Evolutionary conservation across 768 basidiomycete species (phyloP), one percentile per base, ranked within the genome.

Genomic region (Boletus tylopilopsis): DNA sequence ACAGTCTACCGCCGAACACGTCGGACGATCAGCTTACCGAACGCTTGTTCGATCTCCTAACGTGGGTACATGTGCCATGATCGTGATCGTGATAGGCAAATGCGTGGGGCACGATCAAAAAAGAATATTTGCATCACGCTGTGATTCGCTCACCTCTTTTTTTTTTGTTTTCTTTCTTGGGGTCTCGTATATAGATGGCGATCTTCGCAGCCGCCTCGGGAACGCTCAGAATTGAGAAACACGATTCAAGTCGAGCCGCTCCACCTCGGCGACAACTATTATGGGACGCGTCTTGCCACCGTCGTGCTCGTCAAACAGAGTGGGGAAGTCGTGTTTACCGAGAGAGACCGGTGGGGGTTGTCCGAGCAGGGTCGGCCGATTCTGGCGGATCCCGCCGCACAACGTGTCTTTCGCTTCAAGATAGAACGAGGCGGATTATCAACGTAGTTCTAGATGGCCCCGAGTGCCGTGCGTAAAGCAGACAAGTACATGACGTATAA

Each of bases 241-340:
- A 82, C 85, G n/a, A 74, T 90, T 5, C 75, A 79, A 22, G 82
- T 85, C 40, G 65, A 71, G 27, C 85, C 86, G n/a, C 22, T 85
- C 22, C 55, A 52, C 24, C 1, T 42, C 18, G 40, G 35, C 3
- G 18, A 60, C 49, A 47, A 27, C 22, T 63, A 62, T 51, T 89
- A 87, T 59, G 89, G 78, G 37, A 92, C 90, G 29, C 83, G 89
- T 15, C 65, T 87, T 45, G 79, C 89, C 36, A 90, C 85, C 4
- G 79, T 88, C 34, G 61, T 92, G 42, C 76, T 92, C 48, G 71
- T 92, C 18, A 73, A 73, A 49, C 77, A 75, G 52, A 73, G 74
- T 44, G 84, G 87, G 23, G 66, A 75, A 37, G 87, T 78, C 9
- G 49, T 80, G 16, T 90, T 89, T 58, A 71, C 85, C 38, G 90